Base-by-base conservation (phyloP, 345 rosid genomes). In the Corymbia maculata region DNA sequence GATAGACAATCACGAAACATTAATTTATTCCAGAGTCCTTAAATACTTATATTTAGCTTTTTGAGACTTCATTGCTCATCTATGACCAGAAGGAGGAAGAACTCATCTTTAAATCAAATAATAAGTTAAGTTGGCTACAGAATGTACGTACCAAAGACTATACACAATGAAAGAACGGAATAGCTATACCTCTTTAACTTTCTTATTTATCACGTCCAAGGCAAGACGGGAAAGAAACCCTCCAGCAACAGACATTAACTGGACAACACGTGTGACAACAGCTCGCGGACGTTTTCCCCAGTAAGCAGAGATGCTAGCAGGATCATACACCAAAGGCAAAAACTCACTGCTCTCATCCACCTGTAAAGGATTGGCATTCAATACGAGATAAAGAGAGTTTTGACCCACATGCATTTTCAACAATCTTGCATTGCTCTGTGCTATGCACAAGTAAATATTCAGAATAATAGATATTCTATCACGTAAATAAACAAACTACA, bases 201-300 rank as follows among this genome's bases (percentile, higher is more conserved):
- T 96, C 93, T 95, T 97, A 91, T 93, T 97, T 13, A 97, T 93
- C 47, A 97, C 86, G 90, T 97, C 99, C 91, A 85, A 87, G 42
- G 94, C 95, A 44, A 96, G 32, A 36, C 95, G 96, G 9, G 99
- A 97, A 87, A 97, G 98, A 91, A 97, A 97, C 75, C 99, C 99
- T 51, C 99, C 99, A 1, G 98, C 99, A 55, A 97, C 99, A 47
- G 99, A 95, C 13, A 96, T 92, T 55, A 97, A 91, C 89, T 97
- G 99, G 64, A 96, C 89, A 92, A 91, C 86, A n/a, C 99, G 93
- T 44, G 97, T 95, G 45, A 95, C 98, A 91, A 97, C 99, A 21
- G 99, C 98, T 66, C 95, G 97, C 6, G 99, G 99, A 7, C 99
- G 95, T 90, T 95, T 97, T n/a, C 99, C 99, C 99, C 99, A 97